Conservation (phyloP, 129 eudicot genomes). For the Centaurea solstitialis region DNA sequence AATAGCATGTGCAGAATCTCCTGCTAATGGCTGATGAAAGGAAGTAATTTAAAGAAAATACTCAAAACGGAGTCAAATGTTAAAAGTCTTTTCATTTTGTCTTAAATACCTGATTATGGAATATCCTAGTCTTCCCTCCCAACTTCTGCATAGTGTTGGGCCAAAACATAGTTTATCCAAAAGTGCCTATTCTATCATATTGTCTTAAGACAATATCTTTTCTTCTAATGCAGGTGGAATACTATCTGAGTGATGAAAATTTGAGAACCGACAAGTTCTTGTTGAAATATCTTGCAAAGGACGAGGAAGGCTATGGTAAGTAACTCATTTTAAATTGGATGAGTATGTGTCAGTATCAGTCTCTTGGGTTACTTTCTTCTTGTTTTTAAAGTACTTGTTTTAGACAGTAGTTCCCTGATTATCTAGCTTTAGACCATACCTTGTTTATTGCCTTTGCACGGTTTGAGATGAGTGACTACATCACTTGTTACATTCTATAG, state of each 20-base stretch:
- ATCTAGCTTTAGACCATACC: background rate
- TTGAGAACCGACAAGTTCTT: slow-evolving; percentile 67
- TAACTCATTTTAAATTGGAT: background rate
- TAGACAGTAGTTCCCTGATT: background rate
- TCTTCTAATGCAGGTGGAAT: slow-evolving; percentile 63
- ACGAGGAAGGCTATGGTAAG: slow-evolving; percentile 74
- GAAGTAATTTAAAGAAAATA: background rate
- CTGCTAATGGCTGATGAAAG: background rate
- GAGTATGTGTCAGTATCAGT: background rate
- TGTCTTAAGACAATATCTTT: background rate
- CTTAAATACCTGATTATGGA: background rate
- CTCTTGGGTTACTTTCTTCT: background rate
- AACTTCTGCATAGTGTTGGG: background rate
- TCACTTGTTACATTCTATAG: background rate
- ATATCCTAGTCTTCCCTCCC: background rate
- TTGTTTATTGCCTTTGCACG: background rate
- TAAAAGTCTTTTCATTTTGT: background rate
- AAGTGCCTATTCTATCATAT: background rate
- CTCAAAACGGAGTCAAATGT: background rate
- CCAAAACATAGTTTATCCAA: background rate
- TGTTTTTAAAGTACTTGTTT: background rate
- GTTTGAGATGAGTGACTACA: background rate
- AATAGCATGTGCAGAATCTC: slow-evolving; percentile 3
- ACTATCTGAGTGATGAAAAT: slow-evolving; percentile 83
- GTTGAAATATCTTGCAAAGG: slow-evolving; percentile 57